Evolutionary conservation across 306 rosid genomes (phyloP).

Genomic region (Quercus engelmannii): DNA sequence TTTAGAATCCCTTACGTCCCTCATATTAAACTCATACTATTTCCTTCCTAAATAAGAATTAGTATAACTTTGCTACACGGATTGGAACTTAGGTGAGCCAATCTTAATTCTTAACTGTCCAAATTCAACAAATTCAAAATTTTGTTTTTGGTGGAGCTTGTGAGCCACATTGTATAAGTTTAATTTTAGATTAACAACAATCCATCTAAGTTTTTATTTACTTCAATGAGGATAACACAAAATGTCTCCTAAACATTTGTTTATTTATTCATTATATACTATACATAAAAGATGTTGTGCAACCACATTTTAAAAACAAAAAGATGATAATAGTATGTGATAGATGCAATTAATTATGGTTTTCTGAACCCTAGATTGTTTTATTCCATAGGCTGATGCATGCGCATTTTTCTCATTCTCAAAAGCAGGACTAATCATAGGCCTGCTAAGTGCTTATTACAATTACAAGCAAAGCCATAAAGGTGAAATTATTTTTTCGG

Average conservation of each 20-base stretch:
- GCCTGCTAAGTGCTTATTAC: not conserved
- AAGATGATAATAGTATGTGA: not conserved
- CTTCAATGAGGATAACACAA: not conserved
- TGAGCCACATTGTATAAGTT: no score
- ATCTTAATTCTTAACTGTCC: no score
- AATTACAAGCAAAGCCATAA: not conserved
- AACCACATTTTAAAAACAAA: not conserved
- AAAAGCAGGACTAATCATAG: not conserved
- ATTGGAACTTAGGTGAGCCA: no score
- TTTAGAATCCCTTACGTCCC: no score
- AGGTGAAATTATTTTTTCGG: not conserved
- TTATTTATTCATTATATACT: not conserved
- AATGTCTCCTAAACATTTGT: not conserved
- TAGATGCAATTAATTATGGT: not conserved
- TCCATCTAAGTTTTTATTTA: no score
- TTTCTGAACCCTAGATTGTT: not conserved
- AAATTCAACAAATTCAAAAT: no score
- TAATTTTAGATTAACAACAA: no score
- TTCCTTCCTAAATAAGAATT: no score
- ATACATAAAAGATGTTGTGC: not conserved
- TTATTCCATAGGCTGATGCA: not conserved
- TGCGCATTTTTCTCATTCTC: not conserved
- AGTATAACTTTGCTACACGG: no score
- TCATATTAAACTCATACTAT: no score
- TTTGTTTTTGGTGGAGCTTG: no score